A percentile compares a stretch with the other conserved stretches of the same genome.
These are phyloP conservation scores for Xylaria longipes DNA, from an alignment of 495 filamentous ascomycete genomes.

Conservation along the genomic window DNA sequence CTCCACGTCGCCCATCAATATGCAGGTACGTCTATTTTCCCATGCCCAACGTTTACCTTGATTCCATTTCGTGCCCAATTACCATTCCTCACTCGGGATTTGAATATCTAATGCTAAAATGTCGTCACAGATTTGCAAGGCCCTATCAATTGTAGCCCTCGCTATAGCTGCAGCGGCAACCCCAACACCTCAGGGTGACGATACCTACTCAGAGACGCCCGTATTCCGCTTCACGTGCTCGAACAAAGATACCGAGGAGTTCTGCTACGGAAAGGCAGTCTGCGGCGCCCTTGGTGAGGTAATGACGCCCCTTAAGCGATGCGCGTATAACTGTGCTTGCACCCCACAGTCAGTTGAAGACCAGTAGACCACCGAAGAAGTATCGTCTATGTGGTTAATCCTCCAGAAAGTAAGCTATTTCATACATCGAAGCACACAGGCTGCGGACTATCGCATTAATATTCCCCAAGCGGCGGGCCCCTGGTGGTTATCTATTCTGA, in stretches of 20 bases:
- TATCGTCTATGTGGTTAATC: neutral
- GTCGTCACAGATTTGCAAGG: neutral
- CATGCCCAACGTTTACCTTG: neutral
- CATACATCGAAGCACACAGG: neutral
- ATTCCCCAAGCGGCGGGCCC: neutral
- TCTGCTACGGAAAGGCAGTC: neutral
- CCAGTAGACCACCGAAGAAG: neutral
- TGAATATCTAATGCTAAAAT: neutral
- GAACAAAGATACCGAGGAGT: neutral
- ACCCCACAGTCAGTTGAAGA: neutral
- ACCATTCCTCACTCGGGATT: neutral
- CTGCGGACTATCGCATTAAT: neutral
- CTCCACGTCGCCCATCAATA: neutral
- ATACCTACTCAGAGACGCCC: neutral
- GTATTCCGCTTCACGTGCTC: neutral
- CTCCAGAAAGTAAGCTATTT: neutral
- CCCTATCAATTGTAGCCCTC: neutral
- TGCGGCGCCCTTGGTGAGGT: neutral
- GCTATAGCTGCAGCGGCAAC: neutral
- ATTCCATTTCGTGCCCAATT: neutral
- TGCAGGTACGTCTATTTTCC: neutral
- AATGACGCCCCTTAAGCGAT: neutral
- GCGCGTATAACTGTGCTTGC: neutral
- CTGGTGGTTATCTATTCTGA: neutral
- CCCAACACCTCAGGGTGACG: neutral